Evolutionary conservation across 2,329 filamentous ascomycete species (phyloP), one percentile per base, ranked within the genome.

Genomic region (Pseudocercospora fuligena): DNA sequence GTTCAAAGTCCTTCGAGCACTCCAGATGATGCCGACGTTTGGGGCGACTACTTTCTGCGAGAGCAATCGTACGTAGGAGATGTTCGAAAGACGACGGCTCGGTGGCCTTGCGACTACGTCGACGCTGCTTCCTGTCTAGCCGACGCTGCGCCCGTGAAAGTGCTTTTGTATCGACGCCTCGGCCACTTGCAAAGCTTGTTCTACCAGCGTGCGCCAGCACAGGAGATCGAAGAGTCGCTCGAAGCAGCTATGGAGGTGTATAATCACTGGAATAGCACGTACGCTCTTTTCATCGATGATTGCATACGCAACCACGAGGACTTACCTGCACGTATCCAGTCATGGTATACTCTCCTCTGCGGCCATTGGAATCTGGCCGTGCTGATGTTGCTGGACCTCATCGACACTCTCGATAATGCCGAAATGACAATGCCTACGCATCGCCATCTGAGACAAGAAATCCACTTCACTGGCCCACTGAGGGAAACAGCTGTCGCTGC

Each of bases 91-190:
- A 54, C 64, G 12, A 62, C 47, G 31, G 59, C 61, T n/a, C 64
- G 69, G 27, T 71, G 69, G 69, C 69, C 69, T 25, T 71, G 69
- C 47, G 60, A 61, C 6, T 69, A 69, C 19, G 56, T 61, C 23
- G 69, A 71, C 49, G 69, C 69, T 43, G 69, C 69, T 54, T 61
- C 63, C 31, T 68, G 67, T 53, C 53, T 71, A 36, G 63, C 67
- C 19, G 69, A 71, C 58, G 69, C 67, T n/a, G 67, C 69, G 16
- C 69, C 67, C 16, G 67, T 71, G 14, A 71, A 71, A 33, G 66
- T 71, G 5, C 63, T 71, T n/a, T 61, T 71, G 1, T 71, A 65
- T 53, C 65, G 69, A 4, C 67, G 67, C 3, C 40, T 69, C 19
- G 69, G 63, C 12, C 65, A 67, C 23, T 49, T 69, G 21, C 69